A percentile compares a stretch with the other conserved stretches of the same genome.
These are phyloP conservation scores for Bryum argenteum DNA, from an alignment of 225 moss, liverwort and hornwort genomes.

Conservation along the genomic window DNA sequence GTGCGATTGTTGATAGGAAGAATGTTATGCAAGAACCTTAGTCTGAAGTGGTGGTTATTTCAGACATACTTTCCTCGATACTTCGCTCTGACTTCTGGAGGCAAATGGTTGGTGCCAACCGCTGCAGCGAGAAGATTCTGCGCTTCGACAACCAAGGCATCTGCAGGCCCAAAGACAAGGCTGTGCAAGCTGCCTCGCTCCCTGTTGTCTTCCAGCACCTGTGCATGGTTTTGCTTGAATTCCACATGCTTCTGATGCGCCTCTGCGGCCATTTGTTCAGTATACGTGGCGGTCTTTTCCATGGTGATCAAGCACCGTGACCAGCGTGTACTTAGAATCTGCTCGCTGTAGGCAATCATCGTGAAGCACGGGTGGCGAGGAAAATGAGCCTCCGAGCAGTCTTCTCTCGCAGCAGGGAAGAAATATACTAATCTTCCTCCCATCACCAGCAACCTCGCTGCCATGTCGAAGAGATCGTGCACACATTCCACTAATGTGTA, in stretches of 20 bases:
- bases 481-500: constrained; percentile 90
- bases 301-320: constrained; percentile 91
- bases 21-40: constrained; percentile 1
- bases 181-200: constrained; percentile 78
- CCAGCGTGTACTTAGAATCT: constrained; percentile 89
- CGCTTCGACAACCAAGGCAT: constrained; percentile 49
- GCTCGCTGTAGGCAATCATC: constrained; percentile 80
- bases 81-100: constrained; percentile 71
- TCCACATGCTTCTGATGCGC: constrained; percentile 68
- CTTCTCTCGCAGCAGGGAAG: constrained; percentile 87
- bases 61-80: constrained; percentile 98
- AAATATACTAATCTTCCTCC: constrained; percentile 94
- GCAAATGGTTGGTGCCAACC: constrained; percentile 54
- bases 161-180: constrained; percentile 69
- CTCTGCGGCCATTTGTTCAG: constrained; percentile 54
- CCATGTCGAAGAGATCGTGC: constrained; percentile 85
- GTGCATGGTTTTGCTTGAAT: constrained; percentile 72
- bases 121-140: constrained; percentile 51
- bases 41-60: background rate
- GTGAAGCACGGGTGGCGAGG: constrained; percentile 93
- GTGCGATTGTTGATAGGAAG: background rate
- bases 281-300: constrained; percentile 77
- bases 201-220: constrained; percentile 71
- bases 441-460: constrained; percentile 77
- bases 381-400: constrained; percentile 74